Evolutionary conservation across 2,329 filamentous ascomycete species (phyloP).

Genomic region (Paecilomyces variotii): DNA sequence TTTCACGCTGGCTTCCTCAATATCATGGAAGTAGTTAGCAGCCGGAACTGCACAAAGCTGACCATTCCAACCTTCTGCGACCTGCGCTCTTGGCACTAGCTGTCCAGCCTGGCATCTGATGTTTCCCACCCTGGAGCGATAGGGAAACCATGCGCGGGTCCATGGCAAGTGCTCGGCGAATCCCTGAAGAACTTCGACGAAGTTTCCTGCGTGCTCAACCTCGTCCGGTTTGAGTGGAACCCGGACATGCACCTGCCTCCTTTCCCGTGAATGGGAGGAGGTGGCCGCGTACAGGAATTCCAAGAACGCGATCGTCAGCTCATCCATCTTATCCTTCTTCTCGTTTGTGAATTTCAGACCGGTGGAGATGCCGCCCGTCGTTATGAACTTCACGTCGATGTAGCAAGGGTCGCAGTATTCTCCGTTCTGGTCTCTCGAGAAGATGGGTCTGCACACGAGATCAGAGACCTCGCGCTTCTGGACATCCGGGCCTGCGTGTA

Average conservation of each 20-base stretch:
- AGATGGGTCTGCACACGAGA: too few relatives aligned
- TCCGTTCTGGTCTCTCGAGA: too few relatives aligned
- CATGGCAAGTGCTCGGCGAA: background rate
- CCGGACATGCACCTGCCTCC: background rate
- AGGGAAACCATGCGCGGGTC: background rate
- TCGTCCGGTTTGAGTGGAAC: background rate
- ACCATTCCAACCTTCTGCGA: background rate
- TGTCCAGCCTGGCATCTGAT: background rate
- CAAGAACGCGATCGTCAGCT: too few relatives aligned
- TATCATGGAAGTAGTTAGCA: background rate
- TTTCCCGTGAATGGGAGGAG: too few relatives aligned
- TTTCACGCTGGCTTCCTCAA: background rate
- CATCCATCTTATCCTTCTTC: too few relatives aligned
- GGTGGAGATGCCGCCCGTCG: too few relatives aligned
- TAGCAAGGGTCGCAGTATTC: too few relatives aligned
- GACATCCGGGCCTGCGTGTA: too few relatives aligned
- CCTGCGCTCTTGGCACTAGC: background rate
- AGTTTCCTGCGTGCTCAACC: background rate
- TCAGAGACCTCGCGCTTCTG: too few relatives aligned
- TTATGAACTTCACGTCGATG: too few relatives aligned
- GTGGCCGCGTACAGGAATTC: too few relatives aligned
- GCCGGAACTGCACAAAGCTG: background rate
- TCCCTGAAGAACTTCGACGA: background rate
- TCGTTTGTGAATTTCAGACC: too few relatives aligned
- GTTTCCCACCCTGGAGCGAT: background rate